phyloP scores from a whole-genome alignment of 2,329 filamentous ascomycete species.

The Colletotrichum sp. region DNA sequence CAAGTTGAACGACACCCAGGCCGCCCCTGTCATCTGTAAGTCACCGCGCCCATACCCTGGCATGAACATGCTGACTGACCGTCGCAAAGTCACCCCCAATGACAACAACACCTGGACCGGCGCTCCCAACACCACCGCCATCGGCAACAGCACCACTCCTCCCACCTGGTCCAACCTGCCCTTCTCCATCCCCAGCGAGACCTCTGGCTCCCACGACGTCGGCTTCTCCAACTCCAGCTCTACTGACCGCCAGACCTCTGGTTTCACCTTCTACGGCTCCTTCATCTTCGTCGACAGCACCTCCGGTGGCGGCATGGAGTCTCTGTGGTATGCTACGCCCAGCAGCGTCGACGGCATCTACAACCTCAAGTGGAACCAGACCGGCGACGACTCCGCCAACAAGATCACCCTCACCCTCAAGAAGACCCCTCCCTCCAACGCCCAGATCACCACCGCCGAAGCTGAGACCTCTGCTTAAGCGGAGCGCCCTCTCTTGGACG shows the following conservation, averaged over 20 bases:
- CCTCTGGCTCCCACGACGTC: slow-evolving; percentile 22
- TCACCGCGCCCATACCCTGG: background rate
- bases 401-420: slow-evolving; percentile 24
- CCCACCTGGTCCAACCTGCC: slow-evolving; percentile 28
- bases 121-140: slow-evolving; percentile 21
- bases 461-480: background rate
- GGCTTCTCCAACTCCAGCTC: slow-evolving; percentile 20
- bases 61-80: background rate
- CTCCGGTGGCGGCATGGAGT: slow-evolving; percentile 13
- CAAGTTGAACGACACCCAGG: slow-evolving; percentile 7
- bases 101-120: slow-evolving; percentile 21
- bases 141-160: background rate
- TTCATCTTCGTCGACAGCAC: slow-evolving; percentile 15
- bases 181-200: slow-evolving; percentile 25
- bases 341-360: slow-evolving; percentile 21
- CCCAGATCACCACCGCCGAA: background rate
- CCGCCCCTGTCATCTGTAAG: slow-evolving; percentile 11
- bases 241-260: slow-evolving; percentile 15
- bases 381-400: slow-evolving; percentile 2
- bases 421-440: slow-evolving; percentile 20
- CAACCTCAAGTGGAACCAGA: slow-evolving; percentile 28
- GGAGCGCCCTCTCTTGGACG: background rate
- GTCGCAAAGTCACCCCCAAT: slow-evolving; percentile 14
- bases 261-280: slow-evolving; percentile 30
- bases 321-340: slow-evolving; percentile 27